Evolutionary conservation across 192 early-diverging fungal genomes (phyloP).

Genomic region (Entomortierella parvispora): DNA sequence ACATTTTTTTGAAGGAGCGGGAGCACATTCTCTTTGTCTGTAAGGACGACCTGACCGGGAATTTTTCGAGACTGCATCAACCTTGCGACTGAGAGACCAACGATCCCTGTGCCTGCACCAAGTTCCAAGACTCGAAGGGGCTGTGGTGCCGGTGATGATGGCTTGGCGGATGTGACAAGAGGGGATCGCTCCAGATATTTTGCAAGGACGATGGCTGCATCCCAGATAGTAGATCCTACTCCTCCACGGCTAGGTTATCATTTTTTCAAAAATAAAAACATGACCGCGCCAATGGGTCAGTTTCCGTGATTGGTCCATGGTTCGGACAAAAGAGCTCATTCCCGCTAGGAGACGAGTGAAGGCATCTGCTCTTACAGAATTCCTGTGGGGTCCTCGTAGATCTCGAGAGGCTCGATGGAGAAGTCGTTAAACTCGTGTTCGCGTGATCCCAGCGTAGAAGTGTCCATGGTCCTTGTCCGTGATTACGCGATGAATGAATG

Average conservation of each 20-base stretch:
- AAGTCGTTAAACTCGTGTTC: slow-evolving; percentile 40
- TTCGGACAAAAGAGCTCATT: background rate
- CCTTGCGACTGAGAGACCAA: slow-evolving; percentile 61
- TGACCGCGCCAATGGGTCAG: too few relatives aligned
- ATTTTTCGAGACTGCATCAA: slow-evolving; percentile 4
- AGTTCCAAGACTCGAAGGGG: slow-evolving; percentile 57
- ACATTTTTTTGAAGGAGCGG: slow-evolving; percentile 55
- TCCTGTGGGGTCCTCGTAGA: slow-evolving; percentile 42
- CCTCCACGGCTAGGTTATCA: slow-evolving; percentile 38
- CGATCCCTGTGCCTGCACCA: slow-evolving; percentile 68
- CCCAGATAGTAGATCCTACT: slow-evolving; percentile 51
- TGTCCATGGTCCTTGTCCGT: slow-evolving; percentile 5
- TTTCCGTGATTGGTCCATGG: too few relatives aligned
- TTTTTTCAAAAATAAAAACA: too few relatives aligned
- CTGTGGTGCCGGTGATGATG: background rate
- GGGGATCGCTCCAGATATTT: slow-evolving; percentile 31
- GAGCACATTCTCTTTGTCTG: slow-evolving; percentile 58
- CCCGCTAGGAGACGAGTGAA: background rate
- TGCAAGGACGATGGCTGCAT: slow-evolving; percentile 41
- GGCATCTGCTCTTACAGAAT: slow-evolving; percentile 16
- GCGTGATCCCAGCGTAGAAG: slow-evolving; percentile 28
- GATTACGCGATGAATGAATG: background rate
- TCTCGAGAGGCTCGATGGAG: slow-evolving; percentile 28
- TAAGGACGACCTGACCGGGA: slow-evolving; percentile 49
- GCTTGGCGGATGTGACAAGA: background rate